Evolutionary conservation across 805 yeast species (phyloP), one percentile per base, ranked within the genome.

Genomic region (Wickerhamomyces mucosus): DNA sequence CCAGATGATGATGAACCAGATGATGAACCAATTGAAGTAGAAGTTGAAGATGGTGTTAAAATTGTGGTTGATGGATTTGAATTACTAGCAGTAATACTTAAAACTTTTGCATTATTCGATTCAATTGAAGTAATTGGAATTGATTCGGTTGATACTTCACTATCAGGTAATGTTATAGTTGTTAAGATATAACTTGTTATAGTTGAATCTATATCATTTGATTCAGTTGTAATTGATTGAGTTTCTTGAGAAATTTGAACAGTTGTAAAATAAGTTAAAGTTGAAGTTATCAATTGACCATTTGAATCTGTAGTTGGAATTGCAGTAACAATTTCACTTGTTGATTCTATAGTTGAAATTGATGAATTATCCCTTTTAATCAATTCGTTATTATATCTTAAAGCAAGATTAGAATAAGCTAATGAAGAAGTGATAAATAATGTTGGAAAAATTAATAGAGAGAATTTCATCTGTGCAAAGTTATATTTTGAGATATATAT

Each of bases 331-430:
- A 46, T 29, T 14, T 30, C 44, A 5, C 31, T 15, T 13, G 32
- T 12, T 6, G 32, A 15, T 15, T 30, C 20, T 8, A 26, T 15
- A 18, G 27, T 28, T 35, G 18, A 30, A 15, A 22, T 22, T 28
- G 43, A 24, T 15, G 36, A 21, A 24, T 40, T 40, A 29, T 37
- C 41, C 35, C 51, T 45, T 29, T 48, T 48, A 22, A 40, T 19
- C 6, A 48, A 31, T 7, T n/a, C n/a, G n/a, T 36, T 40, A 24
- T 40, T 45, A 26, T 35, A 44, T 41, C 50, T 42, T 22, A 41
- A 30, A 5, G 51, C 50, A 24, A 44, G n/a, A 37, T 47, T 44
- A 16, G 50, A 34, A 26, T 44, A 41, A 7, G 48, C 47, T n/a
- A n/a, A n/a, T n/a, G n/a, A n/a, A n/a, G n/a, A n/a, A n/a, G n/a